phyloP scores from a whole-genome alignment of 2,329 filamentous ascomycete genomes.

The Phyllosticta capitalensis region DNA sequence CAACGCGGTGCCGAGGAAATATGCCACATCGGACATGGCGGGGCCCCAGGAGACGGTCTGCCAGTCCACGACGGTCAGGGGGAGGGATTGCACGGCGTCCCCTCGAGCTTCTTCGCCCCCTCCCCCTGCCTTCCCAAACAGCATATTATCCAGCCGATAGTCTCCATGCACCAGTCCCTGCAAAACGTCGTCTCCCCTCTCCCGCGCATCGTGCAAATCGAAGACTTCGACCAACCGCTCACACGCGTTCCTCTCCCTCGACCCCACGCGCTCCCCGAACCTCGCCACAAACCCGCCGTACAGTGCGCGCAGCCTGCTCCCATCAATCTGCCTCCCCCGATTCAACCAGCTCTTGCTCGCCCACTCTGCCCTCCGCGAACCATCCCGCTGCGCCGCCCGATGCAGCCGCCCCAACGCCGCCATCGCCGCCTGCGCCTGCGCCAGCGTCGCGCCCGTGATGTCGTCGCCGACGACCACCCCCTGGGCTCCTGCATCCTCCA shows the following conservation, averaged over 20 bases:
- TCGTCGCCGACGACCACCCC: background rate
- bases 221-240: background rate
- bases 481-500: background rate
- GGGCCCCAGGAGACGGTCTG: background rate
- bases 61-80: background rate
- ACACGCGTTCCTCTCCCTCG: background rate
- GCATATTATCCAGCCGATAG: background rate
- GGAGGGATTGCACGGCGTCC: background rate
- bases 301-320: background rate
- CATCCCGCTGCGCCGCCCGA: background rate
- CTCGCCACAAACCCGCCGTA: background rate
- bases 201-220: background rate
- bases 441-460: background rate
- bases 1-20: background rate
- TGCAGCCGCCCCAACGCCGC: slow-evolving; percentile 1
- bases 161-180: background rate
- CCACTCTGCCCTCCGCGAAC: background rate
- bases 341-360: background rate
- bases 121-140: background rate
- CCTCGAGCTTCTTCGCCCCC: background rate
- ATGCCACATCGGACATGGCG: background rate
- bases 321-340: background rate
- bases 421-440: background rate
- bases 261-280: background rate
- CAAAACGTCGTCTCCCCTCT: background rate